These are phyloP conservation scores for Aspergillus uvarum DNA, from an alignment of 2,329 filamentous ascomycete genomes.

Conservation along the genomic window DNA sequence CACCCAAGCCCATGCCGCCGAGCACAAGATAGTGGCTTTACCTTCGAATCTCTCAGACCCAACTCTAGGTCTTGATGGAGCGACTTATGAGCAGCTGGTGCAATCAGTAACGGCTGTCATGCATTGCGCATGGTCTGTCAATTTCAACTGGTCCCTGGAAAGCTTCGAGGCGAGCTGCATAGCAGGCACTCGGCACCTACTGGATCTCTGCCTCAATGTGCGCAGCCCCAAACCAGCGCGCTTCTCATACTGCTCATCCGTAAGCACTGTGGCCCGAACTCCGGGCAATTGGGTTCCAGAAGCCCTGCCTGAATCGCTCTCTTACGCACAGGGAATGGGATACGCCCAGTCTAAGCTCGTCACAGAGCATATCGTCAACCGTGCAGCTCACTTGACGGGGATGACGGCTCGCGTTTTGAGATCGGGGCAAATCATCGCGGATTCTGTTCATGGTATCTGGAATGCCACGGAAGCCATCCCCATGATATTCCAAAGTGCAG, in stretches of 20 bases:
- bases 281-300: conserved; percentile 33
- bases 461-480: conserved; percentile 44
- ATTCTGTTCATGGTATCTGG: conserved; percentile 21
- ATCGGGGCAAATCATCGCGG: conserved; percentile 35
- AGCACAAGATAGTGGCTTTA: conserved; percentile 48
- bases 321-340: conserved; percentile 42
- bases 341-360: conserved; percentile 40
- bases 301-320: conserved; percentile 28
- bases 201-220: conserved; percentile 38
- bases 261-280: conserved; percentile 42
- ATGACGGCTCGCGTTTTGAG: conserved; percentile 28
- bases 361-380: conserved; percentile 32
- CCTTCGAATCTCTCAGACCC: conserved; percentile 49
- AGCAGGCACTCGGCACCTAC: conserved; percentile 46
- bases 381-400: conserved; percentile 16
- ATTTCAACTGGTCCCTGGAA: conserved; percentile 58
- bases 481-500: conserved; percentile 50
- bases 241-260: conserved; percentile 48
- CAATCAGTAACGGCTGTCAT: conserved; percentile 54
- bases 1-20: conserved; percentile 14
- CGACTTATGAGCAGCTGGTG: conserved; percentile 43
- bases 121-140: conserved; percentile 66
- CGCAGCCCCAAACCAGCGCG: conserved; percentile 8
- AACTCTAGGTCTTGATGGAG: conserved; percentile 48
- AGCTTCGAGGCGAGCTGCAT: conserved; percentile 56